Percentiles rank a stretch among this genome's conserved stretches.
Evolutionary conservation across 148 eudicot species (phyloP).

Genomic region (Fagopyrum homotropicum): DNA sequence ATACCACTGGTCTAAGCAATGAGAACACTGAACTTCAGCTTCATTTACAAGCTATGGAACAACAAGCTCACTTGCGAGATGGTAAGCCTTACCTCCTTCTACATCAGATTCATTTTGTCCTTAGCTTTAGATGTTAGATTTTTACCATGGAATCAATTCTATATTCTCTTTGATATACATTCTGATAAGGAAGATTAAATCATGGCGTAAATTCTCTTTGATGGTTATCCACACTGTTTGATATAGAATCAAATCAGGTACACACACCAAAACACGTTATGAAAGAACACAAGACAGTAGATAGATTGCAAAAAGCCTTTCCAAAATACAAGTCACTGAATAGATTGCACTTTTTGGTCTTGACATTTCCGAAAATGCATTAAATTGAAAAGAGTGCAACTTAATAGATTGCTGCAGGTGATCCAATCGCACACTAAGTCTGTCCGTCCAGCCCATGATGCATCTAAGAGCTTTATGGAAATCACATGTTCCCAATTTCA

Average conservation of each 20-base stretch:
- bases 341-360: too few relatives aligned
- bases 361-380: too few relatives aligned
- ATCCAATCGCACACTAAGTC: not conserved
- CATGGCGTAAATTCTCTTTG: not conserved
- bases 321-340: too few relatives aligned
- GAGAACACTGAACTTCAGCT: slow-evolving; percentile 29
- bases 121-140: not conserved
- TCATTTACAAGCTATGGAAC: slow-evolving; percentile 30
- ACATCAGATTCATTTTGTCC: not conserved
- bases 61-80: slow-evolving; percentile 40
- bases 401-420: too few relatives aligned
- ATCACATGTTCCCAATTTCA: not conserved
- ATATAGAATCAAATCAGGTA: too few relatives aligned
- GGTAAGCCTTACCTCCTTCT: slow-evolving; percentile 23
- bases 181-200: not conserved
- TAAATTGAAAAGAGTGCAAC: too few relatives aligned
- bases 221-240: not conserved
- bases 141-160: not conserved
- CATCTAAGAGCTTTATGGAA: not conserved
- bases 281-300: too few relatives aligned
- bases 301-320: too few relatives aligned
- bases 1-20: slow-evolving; percentile 20
- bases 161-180: not conserved
- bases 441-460: too few relatives aligned
- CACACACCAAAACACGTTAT: too few relatives aligned